Conservation (phyloP, 805 yeast species). For the Middelhovenomyces tepae region DNA sequence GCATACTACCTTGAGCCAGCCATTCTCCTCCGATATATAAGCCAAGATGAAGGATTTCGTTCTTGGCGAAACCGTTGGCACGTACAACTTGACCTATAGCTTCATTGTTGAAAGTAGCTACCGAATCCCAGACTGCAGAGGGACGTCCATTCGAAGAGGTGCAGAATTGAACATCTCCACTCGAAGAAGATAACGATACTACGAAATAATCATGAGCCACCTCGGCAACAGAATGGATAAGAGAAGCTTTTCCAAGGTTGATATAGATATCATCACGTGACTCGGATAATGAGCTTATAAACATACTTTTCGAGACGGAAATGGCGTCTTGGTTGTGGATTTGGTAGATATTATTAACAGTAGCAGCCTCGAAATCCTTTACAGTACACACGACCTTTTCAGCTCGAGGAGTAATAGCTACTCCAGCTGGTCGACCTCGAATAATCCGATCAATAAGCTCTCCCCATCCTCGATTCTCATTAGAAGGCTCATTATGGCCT, state of each 20-base stretch:
- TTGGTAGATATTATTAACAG: slow-evolving; percentile 25
- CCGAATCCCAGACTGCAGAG: slow-evolving; percentile 53
- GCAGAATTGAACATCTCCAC: slow-evolving; percentile 45
- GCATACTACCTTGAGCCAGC: slow-evolving; percentile 49
- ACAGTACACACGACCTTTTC: slow-evolving; percentile 60
- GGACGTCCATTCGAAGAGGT: slow-evolving; percentile 57
- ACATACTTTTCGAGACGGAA: slow-evolving; percentile 39
- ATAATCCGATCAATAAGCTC: slow-evolving; percentile 71
- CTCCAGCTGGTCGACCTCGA: slow-evolving; percentile 60
- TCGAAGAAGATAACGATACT: slow-evolving; percentile 45
- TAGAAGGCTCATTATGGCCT: slow-evolving; percentile 33
- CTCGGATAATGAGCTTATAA: slow-evolving; percentile 17
- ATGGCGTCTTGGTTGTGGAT: slow-evolving; percentile 39
- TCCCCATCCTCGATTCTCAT: slow-evolving; percentile 77
- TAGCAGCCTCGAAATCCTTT: slow-evolving; percentile 53
- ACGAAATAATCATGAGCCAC: slow-evolving; percentile 33
- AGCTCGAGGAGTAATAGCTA: slow-evolving; percentile 72
- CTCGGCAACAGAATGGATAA: slow-evolving; percentile 10
- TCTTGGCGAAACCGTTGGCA: slow-evolving; percentile 47
- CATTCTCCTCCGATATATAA: slow-evolving; percentile 56
- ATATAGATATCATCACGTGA: slow-evolving; percentile 19
- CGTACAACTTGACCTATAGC: slow-evolving; percentile 62
- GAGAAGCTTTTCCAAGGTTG: slow-evolving; percentile 16
- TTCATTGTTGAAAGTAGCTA: slow-evolving; percentile 66
- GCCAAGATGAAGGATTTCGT: slow-evolving; percentile 45